phyloP scores from a whole-genome alignment of 2,329 filamentous ascomycete species.

The Massarina eburnea region DNA sequence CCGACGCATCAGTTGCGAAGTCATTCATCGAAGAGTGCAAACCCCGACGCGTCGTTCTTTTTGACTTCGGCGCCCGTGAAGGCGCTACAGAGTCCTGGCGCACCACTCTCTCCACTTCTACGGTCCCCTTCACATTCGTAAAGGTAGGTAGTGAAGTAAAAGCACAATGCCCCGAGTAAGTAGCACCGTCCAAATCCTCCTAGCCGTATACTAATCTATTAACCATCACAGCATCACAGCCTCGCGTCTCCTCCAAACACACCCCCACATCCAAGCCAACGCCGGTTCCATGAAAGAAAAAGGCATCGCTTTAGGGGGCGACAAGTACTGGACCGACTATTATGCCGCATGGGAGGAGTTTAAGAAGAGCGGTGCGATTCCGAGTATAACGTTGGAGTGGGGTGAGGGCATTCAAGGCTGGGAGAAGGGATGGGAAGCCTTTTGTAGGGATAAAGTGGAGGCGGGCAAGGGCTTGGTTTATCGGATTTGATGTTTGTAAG shows the following conservation, averaged over 20 bases:
- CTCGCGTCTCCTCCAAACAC: neutral
- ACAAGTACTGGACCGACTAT: constrained; percentile 20
- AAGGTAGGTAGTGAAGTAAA: constrained; percentile 19
- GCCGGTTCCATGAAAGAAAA: constrained; percentile 22
- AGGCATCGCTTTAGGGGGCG: constrained; percentile 20
- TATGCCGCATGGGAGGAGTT: constrained; percentile 16
- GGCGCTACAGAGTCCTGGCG: constrained; percentile 14
- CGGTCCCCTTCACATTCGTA: constrained; percentile 12
- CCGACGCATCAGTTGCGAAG: constrained; percentile 7
- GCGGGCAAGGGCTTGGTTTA: constrained; percentile 22
- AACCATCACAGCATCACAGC: too few relatives aligned
- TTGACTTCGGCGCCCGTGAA: constrained; percentile 26
- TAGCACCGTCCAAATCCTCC: constrained; percentile 3
- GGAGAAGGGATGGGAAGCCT: constrained; percentile 24
- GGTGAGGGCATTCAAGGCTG: constrained; percentile 22
- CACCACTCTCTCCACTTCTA: constrained; percentile 1
- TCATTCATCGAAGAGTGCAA: constrained; percentile 1
- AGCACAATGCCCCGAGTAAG: neutral
- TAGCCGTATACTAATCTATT: too few relatives aligned
- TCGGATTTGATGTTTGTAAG: too few relatives aligned
- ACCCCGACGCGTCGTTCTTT: constrained; percentile 12
- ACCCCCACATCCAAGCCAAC: constrained; percentile 16
- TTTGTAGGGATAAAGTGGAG: constrained; percentile 23
- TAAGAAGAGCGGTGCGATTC: constrained; percentile 14
- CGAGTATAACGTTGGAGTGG: constrained; percentile 20